A percentile compares a stretch with the other conserved stretches of the same genome.
Conservation (phyloP, 257 asterid genomes). For the Capsicum chinense region DNA sequence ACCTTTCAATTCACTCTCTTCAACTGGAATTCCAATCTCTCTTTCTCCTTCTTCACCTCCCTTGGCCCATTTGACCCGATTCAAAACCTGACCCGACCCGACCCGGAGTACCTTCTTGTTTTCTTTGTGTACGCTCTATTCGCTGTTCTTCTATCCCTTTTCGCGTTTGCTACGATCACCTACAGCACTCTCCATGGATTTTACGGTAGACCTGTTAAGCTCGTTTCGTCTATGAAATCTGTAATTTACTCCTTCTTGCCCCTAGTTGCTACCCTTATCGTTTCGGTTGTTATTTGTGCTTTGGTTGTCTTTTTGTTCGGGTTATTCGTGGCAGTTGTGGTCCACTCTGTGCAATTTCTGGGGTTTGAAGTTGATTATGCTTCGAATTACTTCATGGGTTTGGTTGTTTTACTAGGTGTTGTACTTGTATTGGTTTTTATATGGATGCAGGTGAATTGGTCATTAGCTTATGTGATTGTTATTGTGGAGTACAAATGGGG, state of each 20-base stretch:
- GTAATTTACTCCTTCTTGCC: constrained; percentile 48
- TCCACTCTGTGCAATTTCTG: constrained; percentile 24
- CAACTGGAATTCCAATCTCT: constrained; percentile 38
- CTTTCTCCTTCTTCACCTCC: constrained; percentile 36
- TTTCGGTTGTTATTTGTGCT: constrained; percentile 22
- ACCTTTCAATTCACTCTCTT: constrained; percentile 42
- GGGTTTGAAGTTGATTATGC: constrained; percentile 50
- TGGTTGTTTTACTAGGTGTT: not conserved
- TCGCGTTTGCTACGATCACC: constrained; percentile 57
- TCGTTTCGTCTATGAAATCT: constrained; percentile 55
- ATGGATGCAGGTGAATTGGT: constrained; percentile 54
- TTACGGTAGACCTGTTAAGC: constrained; percentile 54
- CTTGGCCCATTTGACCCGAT: constrained; percentile 39
- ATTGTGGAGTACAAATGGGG: constrained; percentile 78
- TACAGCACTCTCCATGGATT: constrained; percentile 63
- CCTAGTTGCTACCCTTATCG: constrained; percentile 36
- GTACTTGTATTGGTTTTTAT: constrained; percentile 31
- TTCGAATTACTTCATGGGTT: constrained; percentile 31
- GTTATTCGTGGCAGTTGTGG: constrained; percentile 19
- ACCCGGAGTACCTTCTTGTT: constrained; percentile 12
- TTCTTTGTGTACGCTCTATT: constrained; percentile 41
- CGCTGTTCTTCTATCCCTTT: constrained; percentile 37
- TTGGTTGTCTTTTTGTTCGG: constrained; percentile 29
- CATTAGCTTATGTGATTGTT: constrained; percentile 49
- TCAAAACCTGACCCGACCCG: constrained; percentile 3